Conservation (phyloP, 768 basidiomycete genomes). For the Mrakia gelida region DNA sequence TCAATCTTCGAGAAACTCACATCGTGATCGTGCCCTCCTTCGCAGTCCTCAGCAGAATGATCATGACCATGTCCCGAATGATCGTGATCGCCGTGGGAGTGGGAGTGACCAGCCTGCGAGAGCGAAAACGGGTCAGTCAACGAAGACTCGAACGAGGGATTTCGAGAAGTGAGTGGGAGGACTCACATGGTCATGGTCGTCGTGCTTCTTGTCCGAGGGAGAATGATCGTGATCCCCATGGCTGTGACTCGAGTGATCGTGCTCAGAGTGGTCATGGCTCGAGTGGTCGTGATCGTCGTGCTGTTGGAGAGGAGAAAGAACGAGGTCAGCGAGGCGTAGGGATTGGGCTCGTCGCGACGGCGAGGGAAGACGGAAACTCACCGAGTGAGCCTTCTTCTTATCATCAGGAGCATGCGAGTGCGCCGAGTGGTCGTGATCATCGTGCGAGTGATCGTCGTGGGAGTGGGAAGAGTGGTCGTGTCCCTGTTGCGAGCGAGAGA, state of each 20-base stretch:
- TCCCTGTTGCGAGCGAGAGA: neutral
- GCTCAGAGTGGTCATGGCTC: conserved; percentile 39
- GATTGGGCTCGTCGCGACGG: neutral
- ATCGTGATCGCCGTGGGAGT: conserved; percentile 28
- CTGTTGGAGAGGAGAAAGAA: conserved; percentile 37
- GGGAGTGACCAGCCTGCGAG: neutral
- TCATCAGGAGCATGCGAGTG: neutral
- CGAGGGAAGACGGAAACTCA: neutral
- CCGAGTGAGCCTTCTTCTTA: conserved; percentile 1
- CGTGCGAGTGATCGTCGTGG: conserved; percentile 14
- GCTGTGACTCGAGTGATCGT: conserved; percentile 36
- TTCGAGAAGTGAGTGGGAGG: too few relatives aligned
- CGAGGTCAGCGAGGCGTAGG: neutral
- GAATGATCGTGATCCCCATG: conserved; percentile 33
- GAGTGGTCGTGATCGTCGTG: conserved; percentile 40
- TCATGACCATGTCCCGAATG: conserved; percentile 39
- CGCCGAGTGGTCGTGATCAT: conserved; percentile 8
- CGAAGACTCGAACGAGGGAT: neutral
- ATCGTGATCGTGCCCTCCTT: conserved; percentile 35
- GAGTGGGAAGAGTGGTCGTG: neutral
- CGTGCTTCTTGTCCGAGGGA: neutral
- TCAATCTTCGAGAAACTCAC: neutral
- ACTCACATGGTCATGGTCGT: conserved; percentile 32
- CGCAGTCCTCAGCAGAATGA: conserved; percentile 25
- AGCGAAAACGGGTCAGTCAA: neutral